Evolutionary conservation across 176 grass and related monocot species (phyloP), one percentile per base, ranked within the genome.

Genomic region (Miscanthus lutarioriparius): DNA sequence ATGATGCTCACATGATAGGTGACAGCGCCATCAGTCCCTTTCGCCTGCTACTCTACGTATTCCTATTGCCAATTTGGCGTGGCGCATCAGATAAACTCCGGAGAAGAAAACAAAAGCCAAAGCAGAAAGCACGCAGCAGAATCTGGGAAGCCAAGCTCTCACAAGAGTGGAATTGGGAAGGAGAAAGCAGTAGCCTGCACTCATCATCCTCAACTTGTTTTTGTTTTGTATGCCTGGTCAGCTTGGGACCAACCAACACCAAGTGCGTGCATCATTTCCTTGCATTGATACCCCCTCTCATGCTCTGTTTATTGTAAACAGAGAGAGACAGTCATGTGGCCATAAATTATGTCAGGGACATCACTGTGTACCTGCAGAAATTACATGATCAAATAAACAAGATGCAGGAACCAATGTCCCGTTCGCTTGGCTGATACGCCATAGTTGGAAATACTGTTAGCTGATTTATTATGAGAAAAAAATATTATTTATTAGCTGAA

Each of bases 1-100:
- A 53, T 83, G 75, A 83, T 68, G 79, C 25, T 64, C 88, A 45
- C 58, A 78, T 44, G 88, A 59, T 76, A 37, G 37, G 74, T 41
- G 64, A 79, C 33, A 38, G 47, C 84, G 10, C 14, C 62, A 61
- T 36, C 45, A 37, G 48, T 82, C 67, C 25, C 64, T 70, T 44
- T 51, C 45, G 7, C 4, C 16, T 26, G n/a, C n/a, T 39, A 35
- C 20, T n/a, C 5, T 15, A 5, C 2, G 22, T 9, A 56, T 59
- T 30, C 53, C 19, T 64, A 37, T 9, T 53, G 20, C 6, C 83
- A 54, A 82, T 22, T 36, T 77, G 64, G 80, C 74, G 22, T 74
- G 39, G 36, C 3, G 75, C 19, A 81, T 33, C 13, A 41, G 39
- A 86, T 47, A 54, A 73, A 41, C 64, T 43, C 22, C 63, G 23